Evolutionary conservation across 2,329 filamentous ascomycete genomes (phyloP).

Genomic region (Albifimbria verrucaria): DNA sequence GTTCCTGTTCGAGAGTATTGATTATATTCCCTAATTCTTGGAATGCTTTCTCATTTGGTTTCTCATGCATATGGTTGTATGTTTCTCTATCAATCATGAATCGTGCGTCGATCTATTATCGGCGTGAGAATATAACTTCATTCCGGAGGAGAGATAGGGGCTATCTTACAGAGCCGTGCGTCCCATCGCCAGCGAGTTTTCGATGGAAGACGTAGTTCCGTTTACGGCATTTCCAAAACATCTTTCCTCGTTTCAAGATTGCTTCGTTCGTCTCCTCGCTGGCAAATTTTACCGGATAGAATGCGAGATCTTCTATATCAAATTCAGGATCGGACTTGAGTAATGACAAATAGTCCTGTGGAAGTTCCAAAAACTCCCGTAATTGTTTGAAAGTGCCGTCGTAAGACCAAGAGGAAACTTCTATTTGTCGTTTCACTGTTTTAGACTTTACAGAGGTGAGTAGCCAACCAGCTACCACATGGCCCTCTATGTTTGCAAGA

Average conservation of each 20-base stretch:
- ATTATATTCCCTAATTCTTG: not conserved
- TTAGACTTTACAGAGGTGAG: not conserved
- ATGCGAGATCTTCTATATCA: not conserved
- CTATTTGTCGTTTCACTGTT: too few species aligned
- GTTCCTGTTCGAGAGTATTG: not conserved
- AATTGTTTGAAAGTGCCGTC: not conserved
- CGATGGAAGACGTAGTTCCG: not conserved
- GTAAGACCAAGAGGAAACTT: not conserved
- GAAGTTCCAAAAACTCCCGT: not conserved
- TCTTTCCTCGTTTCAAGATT: not conserved
- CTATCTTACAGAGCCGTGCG: not conserved
- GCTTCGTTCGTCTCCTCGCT: not conserved
- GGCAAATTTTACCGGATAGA: not conserved
- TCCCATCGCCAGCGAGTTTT: not conserved
- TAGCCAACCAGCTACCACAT: not conserved
- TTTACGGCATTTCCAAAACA: not conserved
- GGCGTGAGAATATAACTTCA: not conserved
- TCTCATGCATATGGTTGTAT: not conserved
- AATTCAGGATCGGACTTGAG: not conserved
- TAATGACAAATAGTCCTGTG: not conserved
- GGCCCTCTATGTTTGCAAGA: not conserved
- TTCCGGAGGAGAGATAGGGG: too few species aligned
- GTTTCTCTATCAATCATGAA: slow-evolving; percentile 3
- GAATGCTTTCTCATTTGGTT: not conserved
- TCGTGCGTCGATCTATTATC: not conserved